Conservation (phyloP, 1,284 basidiomycete species). For the Coriolopsis trogii region DNA sequence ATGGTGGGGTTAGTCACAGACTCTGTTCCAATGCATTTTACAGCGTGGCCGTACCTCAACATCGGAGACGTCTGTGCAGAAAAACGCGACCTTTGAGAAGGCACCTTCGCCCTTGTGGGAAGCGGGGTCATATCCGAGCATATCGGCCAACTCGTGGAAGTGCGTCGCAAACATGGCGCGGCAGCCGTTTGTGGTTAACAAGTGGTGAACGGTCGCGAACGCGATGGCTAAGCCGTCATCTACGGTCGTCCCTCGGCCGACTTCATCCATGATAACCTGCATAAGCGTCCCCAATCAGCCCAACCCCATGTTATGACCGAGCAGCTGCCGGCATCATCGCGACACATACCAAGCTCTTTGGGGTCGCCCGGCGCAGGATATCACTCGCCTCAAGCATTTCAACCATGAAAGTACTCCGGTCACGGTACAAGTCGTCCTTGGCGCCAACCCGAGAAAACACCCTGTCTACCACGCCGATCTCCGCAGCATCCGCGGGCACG, state of each 20-base stretch:
- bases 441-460: constrained; percentile 96
- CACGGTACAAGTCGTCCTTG: constrained; percentile 92
- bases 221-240: constrained; percentile 93
- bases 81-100: constrained; percentile 76
- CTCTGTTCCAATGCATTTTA: no score
- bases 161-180: constrained; percentile 95
- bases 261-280: constrained; percentile 98
- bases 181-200: constrained; percentile 75
- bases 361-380: constrained; percentile 81
- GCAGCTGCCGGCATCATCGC: no score
- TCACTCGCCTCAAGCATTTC: constrained; percentile 89
- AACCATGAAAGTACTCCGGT: constrained; percentile 94
- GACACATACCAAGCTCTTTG: constrained; percentile 77
- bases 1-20: no score
- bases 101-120: constrained; percentile 43
- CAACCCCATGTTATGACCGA: neutral
- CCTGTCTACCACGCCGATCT: constrained; percentile 87
- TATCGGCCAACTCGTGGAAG: constrained; percentile 91
- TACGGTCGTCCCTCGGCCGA: constrained; percentile 93
- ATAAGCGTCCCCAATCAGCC: neutral
- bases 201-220: constrained; percentile 86
- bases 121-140: constrained; percentile 65
- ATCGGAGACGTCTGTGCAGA: constrained; percentile 87
- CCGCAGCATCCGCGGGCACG: constrained; percentile 84
- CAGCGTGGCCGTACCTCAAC: constrained; percentile 47